phyloP scores from a whole-genome alignment of 257 asterid genomes.

The Parsonsia alboflavescens region DNA sequence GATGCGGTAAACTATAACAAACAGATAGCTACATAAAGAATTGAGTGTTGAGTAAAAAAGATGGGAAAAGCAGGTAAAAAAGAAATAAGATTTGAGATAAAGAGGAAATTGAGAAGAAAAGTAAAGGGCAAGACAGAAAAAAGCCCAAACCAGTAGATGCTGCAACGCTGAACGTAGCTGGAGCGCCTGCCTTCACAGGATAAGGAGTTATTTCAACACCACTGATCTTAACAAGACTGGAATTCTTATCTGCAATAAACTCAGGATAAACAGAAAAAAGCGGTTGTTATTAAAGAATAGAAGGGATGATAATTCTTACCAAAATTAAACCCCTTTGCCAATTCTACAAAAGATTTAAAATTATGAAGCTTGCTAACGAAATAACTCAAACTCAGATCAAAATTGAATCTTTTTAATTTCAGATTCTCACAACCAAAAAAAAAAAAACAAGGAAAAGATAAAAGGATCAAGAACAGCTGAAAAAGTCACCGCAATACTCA shows the following conservation, averaged over 20 bases:
- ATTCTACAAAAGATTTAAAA: not conserved
- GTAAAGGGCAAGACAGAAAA: not conserved
- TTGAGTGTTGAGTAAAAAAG: not conserved
- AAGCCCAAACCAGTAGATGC: constrained; percentile 53
- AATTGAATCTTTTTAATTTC: not conserved
- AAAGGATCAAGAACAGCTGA: not conserved
- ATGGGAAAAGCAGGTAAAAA: not conserved
- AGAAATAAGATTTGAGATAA: not conserved
- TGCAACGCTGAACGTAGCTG: constrained; percentile 53
- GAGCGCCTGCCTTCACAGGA: constrained; percentile 52
- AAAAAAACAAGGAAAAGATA: not conserved
- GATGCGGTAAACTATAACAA: not conserved
- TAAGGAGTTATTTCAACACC: constrained; percentile 61
- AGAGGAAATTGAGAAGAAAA: not conserved
- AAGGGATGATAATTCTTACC: not conserved
- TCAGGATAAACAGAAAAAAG: not conserved
- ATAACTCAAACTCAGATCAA: not conserved
- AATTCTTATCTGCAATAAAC: constrained; percentile 47
- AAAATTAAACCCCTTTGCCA: not conserved
- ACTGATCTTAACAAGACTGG: constrained; percentile 59
- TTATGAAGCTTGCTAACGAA: not conserved
- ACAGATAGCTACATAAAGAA: not conserved
- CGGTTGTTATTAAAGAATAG: not conserved
- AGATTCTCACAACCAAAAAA: not conserved
- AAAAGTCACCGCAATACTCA: constrained; percentile 32